Evolutionary conservation across 805 yeast species (phyloP).

Genomic region (Saccharomycopsis sp.): DNA sequence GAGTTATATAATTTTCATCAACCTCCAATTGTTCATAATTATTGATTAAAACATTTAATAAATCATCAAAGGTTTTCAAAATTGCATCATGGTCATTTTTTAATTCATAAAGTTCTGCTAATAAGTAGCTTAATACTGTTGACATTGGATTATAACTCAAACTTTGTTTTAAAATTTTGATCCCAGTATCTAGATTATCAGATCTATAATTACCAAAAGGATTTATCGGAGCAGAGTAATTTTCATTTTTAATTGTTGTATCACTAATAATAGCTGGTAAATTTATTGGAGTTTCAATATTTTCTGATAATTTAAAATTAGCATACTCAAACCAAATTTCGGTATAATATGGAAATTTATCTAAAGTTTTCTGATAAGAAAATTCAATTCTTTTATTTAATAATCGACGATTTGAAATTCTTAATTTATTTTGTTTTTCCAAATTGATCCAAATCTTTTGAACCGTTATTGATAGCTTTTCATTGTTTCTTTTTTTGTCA

Average conservation of each 20-base stretch:
- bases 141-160: constrained; percentile 59
- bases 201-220: constrained; percentile 1
- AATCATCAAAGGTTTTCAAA: constrained; percentile 35
- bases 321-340: constrained; percentile 67
- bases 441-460: constrained; percentile 58
- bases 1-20: constrained; percentile 17
- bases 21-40: constrained; percentile 25
- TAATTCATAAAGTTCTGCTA: constrained; percentile 62
- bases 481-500: constrained; percentile 21
- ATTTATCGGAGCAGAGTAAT: background rate
- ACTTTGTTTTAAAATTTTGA: constrained; percentile 44
- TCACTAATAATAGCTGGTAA: background rate
- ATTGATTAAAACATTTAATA: constrained; percentile 37
- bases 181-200: constrained; percentile 7
- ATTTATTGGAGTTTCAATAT: background rate
- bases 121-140: constrained; percentile 50
- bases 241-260: no score
- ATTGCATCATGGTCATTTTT: constrained; percentile 42
- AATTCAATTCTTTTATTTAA: constrained; percentile 51
- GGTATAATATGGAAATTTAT: constrained; percentile 51
- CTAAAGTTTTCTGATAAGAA: constrained; percentile 62
- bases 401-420: constrained; percentile 36
- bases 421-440: constrained; percentile 65
- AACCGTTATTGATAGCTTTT: constrained; percentile 13
- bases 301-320: constrained; percentile 24